These are phyloP conservation scores for Canna indica DNA, from an alignment of 176 grass and related monocot species.

Conservation along the genomic window DNA sequence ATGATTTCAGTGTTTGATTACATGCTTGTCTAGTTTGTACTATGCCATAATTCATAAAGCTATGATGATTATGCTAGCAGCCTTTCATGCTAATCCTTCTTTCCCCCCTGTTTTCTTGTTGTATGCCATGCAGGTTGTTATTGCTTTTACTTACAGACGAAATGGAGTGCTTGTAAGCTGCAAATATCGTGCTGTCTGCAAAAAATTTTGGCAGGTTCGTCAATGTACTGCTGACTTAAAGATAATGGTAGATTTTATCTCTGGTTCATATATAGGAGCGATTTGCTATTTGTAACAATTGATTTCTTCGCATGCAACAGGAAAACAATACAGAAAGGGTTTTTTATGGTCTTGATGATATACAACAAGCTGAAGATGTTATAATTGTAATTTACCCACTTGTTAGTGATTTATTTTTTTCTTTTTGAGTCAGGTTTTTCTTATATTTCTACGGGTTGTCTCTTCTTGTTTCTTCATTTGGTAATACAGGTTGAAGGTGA, in stretches of 20 bases:
- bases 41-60: background rate
- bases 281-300: background rate
- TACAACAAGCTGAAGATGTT: slow-evolving; percentile 50
- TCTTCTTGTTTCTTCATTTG: slow-evolving; percentile 7
- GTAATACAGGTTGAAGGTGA: slow-evolving; percentile 71
- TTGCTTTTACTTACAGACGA: slow-evolving; percentile 76
- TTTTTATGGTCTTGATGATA: slow-evolving; percentile 95
- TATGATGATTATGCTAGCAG: slow-evolving; percentile 1
- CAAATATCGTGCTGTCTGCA: slow-evolving; percentile 66
- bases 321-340: slow-evolving; percentile 67
- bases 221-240: slow-evolving; percentile 7
- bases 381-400: slow-evolving; percentile 72
- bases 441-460: slow-evolving; percentile 8
- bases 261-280: background rate
- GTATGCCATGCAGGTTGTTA: slow-evolving; percentile 44
- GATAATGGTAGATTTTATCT: background rate
- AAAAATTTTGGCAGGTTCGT: slow-evolving; percentile 80
- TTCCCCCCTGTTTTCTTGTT: slow-evolving; percentile 5
- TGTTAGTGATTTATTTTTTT: background rate
- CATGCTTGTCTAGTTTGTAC: slow-evolving; percentile 10
- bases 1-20: background rate
- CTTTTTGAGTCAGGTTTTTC: slow-evolving; percentile 2
- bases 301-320: slow-evolving; percentile 35
- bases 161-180: slow-evolving; percentile 62
- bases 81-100: background rate